A percentile compares a stretch with the other conserved stretches of the same genome.
phyloP scores from a whole-genome alignment of 345 rosid genomes.

The Corchorus olitorius region DNA sequence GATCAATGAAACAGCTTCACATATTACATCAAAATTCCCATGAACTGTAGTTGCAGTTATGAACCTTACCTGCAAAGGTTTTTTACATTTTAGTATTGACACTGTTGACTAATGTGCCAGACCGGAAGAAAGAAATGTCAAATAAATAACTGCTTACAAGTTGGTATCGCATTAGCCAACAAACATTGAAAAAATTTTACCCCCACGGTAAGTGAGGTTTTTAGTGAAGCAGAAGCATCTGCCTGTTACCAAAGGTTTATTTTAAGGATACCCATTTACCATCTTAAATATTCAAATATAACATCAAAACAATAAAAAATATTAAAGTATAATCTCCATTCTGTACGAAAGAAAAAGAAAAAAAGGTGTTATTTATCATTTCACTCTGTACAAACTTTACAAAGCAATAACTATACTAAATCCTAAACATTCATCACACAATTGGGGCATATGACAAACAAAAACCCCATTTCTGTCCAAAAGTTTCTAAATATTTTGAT shows the following conservation, averaged over 20 bases:
- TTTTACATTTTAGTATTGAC: background rate
- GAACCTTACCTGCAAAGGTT: background rate
- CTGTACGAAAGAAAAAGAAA: background rate
- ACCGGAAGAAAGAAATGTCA: background rate
- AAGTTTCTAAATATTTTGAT: constrained; percentile 8
- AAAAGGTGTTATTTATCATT: constrained; percentile 14
- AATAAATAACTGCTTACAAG: background rate
- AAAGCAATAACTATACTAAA: constrained; percentile 1
- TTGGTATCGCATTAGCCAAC: background rate
- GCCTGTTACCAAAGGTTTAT: background rate
- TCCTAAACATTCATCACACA: constrained; percentile 8
- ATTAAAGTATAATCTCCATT: background rate
- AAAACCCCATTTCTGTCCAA: constrained; percentile 23
- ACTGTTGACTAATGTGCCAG: background rate
- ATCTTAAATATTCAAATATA: constrained; percentile 1
- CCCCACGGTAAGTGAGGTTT: background rate
- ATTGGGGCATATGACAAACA: constrained; percentile 10
- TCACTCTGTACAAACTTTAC: constrained; percentile 12
- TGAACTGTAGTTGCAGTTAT: background rate
- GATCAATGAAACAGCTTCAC: background rate
- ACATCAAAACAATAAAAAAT: background rate
- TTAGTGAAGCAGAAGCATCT: background rate
- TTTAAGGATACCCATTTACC: background rate
- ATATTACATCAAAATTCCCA: background rate
- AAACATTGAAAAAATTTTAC: background rate